These are phyloP conservation scores for Pachysolen tannophilus DNA, from an alignment of 805 yeast species.

Conservation along the genomic window DNA sequence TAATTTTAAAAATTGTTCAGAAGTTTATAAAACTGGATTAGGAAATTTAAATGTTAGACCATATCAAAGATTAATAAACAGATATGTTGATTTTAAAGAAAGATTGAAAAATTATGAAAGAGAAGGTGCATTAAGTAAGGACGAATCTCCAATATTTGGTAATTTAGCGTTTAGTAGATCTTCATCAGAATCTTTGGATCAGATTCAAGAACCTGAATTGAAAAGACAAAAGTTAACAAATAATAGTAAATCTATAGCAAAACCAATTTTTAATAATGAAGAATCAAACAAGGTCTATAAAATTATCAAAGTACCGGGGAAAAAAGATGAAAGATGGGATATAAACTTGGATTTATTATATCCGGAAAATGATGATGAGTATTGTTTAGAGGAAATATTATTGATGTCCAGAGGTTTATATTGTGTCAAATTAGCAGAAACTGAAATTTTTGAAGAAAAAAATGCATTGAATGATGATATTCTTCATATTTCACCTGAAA, in stretches of 20 bases:
- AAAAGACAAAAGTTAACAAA: background rate
- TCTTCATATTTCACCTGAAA: background rate
- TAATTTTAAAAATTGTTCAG: conserved; percentile 45
- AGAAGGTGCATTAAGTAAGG: conserved; percentile 12
- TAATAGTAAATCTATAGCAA: background rate
- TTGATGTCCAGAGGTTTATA: conserved; percentile 35
- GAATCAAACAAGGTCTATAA: too few relatives aligned
- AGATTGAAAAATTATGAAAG: conserved; percentile 23
- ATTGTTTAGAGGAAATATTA: conserved; percentile 56
- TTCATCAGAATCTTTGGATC: too few relatives aligned
- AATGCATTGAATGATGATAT: background rate
- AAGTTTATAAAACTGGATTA: conserved; percentile 53
- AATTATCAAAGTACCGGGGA: conserved; percentile 46
- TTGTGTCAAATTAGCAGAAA: background rate
- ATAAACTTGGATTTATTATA: conserved; percentile 54
- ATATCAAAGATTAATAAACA: conserved; percentile 29
- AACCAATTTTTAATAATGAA: too few relatives aligned
- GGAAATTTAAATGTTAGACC: conserved; percentile 57
- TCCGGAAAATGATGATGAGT: conserved; percentile 39
- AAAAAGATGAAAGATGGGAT: conserved; percentile 49
- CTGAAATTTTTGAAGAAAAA: background rate
- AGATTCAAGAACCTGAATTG: background rate
- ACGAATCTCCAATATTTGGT: background rate
- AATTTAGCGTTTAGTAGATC: background rate
- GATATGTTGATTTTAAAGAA: conserved; percentile 35